Evolutionary conservation across 2,329 filamentous ascomycete species (phyloP), one percentile per base, ranked within the genome.

Genomic region (Apiospora kogelbergensis): DNA sequence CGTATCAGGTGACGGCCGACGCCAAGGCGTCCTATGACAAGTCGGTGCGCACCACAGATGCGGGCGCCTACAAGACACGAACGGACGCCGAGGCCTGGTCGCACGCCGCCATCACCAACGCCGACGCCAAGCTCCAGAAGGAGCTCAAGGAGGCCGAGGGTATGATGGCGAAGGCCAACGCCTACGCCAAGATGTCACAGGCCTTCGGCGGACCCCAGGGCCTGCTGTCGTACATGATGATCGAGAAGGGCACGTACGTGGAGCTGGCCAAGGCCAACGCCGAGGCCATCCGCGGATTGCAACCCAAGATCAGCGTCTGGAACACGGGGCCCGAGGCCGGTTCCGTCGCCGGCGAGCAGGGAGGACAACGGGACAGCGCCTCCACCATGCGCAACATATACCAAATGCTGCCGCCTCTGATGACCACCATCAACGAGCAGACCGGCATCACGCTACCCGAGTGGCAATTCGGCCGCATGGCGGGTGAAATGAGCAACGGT

Each of bases 261-360:
- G 87, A 90, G 74, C 87, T 97, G 65, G 93, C 93, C 69, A 86
- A 91, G 74, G 93, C 92, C 65, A 97, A 97, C 74, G 93, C 91
- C 63, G 79, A 85, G 41, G 93, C 93, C 41, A 88, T 97, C 77
- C 85, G 88, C 66, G 93, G 93, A 33, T 81, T 97, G 73, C 88
- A 94, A 79, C 94, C 94, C 72, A 97, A 97, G 90, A 96, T 97
- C 82, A 94, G 90, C 71, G 90, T 95, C 33, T 97, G 93, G 94
- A 96, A 93, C 78, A 97, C 93, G 10, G 92, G 92, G 57, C 79
- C 81, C 65, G 82, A 86, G 66, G 76, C 78, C 24, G 82, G 80
- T n/a, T 82, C 77, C 53, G n/a, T n/a, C n/a, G n/a, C n/a, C n/a
- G n/a, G n/a, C n/a, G 81, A 42, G 80, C 33, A 79, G 79, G 48